Evolutionary conservation across 768 basidiomycete species (phyloP).

Genomic region (Xerocomellus chrysenteron): DNA sequence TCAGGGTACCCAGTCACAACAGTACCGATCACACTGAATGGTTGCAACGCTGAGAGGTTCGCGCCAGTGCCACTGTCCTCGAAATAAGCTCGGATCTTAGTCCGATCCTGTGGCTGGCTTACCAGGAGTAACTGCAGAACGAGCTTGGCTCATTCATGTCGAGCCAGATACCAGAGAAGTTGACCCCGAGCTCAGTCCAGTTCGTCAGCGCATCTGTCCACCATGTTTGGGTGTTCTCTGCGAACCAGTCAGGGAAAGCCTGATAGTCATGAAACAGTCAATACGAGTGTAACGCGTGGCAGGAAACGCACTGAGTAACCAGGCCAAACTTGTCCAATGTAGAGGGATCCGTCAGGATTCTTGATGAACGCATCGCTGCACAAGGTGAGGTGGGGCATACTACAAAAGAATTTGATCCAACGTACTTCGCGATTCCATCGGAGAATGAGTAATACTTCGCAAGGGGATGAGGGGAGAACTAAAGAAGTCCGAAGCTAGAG

Average conservation of each 20-base stretch:
- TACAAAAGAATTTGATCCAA: not conserved
- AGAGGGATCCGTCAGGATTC: constrained; percentile 71
- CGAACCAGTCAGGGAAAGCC: constrained; percentile 66
- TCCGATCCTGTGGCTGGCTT: not conserved
- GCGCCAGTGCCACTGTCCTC: constrained; percentile 46
- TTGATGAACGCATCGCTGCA: constrained; percentile 67
- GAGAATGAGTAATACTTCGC: constrained; percentile 68
- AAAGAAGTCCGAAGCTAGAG: not conserved
- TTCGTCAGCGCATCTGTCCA: constrained; percentile 63
- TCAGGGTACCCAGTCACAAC: constrained; percentile 63
- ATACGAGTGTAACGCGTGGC: not conserved
- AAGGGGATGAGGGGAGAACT: not conserved
- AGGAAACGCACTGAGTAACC: constrained; percentile 55
- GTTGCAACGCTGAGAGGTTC: constrained; percentile 54
- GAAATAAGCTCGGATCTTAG: not conserved
- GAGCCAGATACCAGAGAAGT: constrained; percentile 67
- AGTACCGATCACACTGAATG: constrained; percentile 53
- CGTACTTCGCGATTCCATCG: constrained; percentile 57
- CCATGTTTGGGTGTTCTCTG: constrained; percentile 48
- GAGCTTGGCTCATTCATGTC: constrained; percentile 71
- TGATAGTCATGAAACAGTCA: constrained; percentile 10
- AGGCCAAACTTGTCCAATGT: constrained; percentile 77
- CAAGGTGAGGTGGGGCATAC: not conserved
- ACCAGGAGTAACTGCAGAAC: constrained; percentile 65
- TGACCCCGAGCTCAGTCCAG: constrained; percentile 52